A percentile compares a stretch with the other conserved stretches of the same genome.
These are phyloP conservation scores for Quercus ilex DNA, from an alignment of 306 rosid genomes.

Conservation along the genomic window DNA sequence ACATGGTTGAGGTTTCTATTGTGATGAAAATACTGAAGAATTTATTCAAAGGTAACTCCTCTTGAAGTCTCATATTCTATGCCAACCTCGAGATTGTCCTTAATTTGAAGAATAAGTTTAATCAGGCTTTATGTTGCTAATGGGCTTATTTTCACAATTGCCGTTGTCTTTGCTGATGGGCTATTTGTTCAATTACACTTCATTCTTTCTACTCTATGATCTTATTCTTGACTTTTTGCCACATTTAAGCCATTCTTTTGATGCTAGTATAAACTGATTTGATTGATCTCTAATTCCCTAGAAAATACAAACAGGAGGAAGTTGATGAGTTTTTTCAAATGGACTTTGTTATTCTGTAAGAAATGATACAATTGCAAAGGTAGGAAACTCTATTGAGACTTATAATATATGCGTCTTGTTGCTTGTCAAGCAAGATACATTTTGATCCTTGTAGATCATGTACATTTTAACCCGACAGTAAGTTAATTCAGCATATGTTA, in stretches of 20 bases:
- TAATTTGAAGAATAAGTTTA: neutral
- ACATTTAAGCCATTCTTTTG: neutral
- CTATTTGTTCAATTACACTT: too few relatives aligned
- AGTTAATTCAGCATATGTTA: neutral
- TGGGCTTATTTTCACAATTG: neutral
- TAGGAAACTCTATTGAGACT: too few relatives aligned
- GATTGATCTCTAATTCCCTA: neutral
- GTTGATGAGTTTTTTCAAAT: neutral
- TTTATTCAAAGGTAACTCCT: slow-evolving; percentile 49
- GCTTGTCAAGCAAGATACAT: too few relatives aligned
- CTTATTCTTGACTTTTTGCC: neutral
- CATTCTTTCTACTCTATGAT: neutral
- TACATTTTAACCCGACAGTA: too few relatives aligned
- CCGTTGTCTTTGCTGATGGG: neutral
- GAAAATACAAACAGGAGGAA: neutral
- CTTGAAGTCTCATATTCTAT: neutral
- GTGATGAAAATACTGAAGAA: slow-evolving; percentile 44
- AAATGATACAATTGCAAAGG: neutral
- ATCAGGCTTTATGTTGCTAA: neutral
- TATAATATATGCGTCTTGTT: too few relatives aligned
- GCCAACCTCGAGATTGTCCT: neutral
- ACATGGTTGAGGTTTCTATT: slow-evolving; percentile 66
- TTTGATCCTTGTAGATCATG: too few relatives aligned
- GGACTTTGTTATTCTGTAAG: neutral
- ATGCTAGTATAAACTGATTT: neutral